A percentile compares a stretch with the other conserved stretches of the same genome.
phyloP scores from a whole-genome alignment of 2,329 filamentous ascomycete species.

The Sporothrix curviconia region DNA sequence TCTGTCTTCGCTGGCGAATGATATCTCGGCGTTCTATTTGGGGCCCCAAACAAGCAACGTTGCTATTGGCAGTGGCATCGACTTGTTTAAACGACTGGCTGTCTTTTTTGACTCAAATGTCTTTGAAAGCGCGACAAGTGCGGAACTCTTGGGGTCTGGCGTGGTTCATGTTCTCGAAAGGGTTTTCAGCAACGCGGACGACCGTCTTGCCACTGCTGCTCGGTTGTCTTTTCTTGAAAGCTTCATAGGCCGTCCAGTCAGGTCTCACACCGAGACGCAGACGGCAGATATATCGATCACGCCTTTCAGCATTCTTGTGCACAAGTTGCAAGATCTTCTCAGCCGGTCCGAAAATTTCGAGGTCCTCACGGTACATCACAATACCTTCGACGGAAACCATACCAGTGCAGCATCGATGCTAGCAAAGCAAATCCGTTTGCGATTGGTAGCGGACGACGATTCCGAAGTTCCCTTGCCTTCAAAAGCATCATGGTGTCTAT shows the following conservation, averaged over 20 bases:
- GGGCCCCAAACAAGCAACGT: conserved; percentile 42
- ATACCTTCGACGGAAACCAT: conserved; percentile 80
- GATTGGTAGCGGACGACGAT: conserved; percentile 80
- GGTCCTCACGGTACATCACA: conserved; percentile 90
- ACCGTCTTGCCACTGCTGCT: conserved; percentile 56
- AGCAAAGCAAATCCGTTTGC: conserved; percentile 87
- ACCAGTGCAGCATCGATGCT: conserved; percentile 93
- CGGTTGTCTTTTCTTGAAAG: conserved; percentile 81
- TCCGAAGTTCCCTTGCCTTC: conserved; percentile 85
- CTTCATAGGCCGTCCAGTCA: conserved; percentile 76
- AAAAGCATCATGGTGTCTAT: conserved; percentile 97
- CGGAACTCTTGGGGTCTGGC: conserved; percentile 84
- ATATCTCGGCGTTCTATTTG: conserved; percentile 67
- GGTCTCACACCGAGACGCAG: conserved; percentile 57
- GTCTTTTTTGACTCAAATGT: conserved; percentile 84
- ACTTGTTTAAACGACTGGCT: conserved; percentile 69
- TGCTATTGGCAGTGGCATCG: conserved; percentile 46
- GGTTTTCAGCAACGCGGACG: conserved; percentile 68
- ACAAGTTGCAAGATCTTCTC: conserved; percentile 90
- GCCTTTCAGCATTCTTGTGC: conserved; percentile 81
- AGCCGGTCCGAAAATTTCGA: conserved; percentile 98
- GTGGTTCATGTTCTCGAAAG: conserved; percentile 78
- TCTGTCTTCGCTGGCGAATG: conserved; percentile 62
- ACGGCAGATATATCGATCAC: conserved; percentile 66
- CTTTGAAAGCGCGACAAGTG: conserved; percentile 88